These are phyloP conservation scores for Microascus cirrosus DNA, from an alignment of 2,329 filamentous ascomycete genomes.

Conservation along the genomic window DNA sequence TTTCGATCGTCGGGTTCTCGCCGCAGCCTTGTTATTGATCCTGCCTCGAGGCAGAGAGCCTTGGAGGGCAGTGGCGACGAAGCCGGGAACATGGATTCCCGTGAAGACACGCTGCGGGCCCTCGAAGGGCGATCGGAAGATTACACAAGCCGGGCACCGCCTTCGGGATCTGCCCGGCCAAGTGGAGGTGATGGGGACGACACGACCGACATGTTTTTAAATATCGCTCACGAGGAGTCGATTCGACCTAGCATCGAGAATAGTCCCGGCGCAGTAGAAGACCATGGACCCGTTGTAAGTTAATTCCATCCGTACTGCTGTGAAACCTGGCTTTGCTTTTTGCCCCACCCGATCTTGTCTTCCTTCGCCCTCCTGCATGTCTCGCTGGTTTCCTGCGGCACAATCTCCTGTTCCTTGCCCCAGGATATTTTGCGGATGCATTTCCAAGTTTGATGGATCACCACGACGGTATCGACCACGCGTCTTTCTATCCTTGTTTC, in stretches of 20 bases:
- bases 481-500: not conserved
- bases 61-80: constrained; percentile 30
- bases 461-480: not conserved
- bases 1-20: constrained; percentile 47
- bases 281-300: constrained; percentile 36
- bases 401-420: not conserved
- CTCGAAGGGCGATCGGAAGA: constrained; percentile 34
- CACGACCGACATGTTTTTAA: constrained; percentile 47
- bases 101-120: constrained; percentile 38
- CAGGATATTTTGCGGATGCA: not conserved
- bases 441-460: not conserved
- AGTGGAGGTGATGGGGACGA: constrained; percentile 33
- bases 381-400: not conserved
- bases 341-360: constrained; percentile 4
- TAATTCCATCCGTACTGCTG: constrained; percentile 2
- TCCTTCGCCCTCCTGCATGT: constrained; percentile 5
- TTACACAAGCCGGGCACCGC: constrained; percentile 11
- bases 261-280: constrained; percentile 13
- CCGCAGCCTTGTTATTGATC: constrained; percentile 41
- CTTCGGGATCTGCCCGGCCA: constrained; percentile 8
- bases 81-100: constrained; percentile 17
- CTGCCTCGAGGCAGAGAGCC: constrained; percentile 35
- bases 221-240: constrained; percentile 44
- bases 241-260: constrained; percentile 15
- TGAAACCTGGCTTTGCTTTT: constrained; percentile 4